These are phyloP conservation scores for Cryptosporidium bovis DNA, from an alignment of 169 alveolate genomes.

Conservation along the genomic window DNA sequence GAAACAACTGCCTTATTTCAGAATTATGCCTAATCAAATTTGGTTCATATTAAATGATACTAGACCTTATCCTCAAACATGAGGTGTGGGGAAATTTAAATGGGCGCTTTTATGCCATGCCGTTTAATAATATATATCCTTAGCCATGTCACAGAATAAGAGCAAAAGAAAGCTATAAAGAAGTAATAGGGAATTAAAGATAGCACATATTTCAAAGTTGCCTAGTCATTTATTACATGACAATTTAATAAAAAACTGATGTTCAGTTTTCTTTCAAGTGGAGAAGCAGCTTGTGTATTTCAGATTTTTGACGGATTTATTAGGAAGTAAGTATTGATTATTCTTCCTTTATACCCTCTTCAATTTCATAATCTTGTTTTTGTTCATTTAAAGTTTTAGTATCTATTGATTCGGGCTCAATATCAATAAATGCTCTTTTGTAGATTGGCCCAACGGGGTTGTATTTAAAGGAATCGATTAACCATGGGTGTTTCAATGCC, in stretches of 20 bases:
- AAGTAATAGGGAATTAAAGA: neutral
- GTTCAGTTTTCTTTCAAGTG: too few species aligned
- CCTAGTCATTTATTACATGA: neutral
- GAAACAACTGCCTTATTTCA: too few species aligned
- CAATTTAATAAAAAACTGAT: neutral
- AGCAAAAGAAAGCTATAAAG: neutral
- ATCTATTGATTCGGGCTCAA: neutral
- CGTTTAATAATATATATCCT: neutral
- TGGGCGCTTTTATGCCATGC: constrained; percentile 30
- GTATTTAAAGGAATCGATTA: constrained; percentile 75
- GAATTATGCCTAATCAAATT: too few species aligned
- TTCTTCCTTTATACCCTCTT: constrained; percentile 23
- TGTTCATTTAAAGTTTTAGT: neutral
- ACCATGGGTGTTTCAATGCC: constrained; percentile 92
- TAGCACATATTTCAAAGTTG: neutral
- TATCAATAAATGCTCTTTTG: constrained; percentile 2
- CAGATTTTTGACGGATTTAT: neutral
- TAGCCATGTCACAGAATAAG: neutral
- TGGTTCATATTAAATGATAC: too few species aligned
- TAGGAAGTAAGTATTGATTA: neutral
- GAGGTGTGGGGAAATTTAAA: constrained; percentile 71
- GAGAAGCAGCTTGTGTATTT: neutral
- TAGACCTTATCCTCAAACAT: constrained; percentile 5
- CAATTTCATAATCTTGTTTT: constrained; percentile 1
- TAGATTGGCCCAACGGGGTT: constrained; percentile 72